Conservation (phyloP, 2,329 filamentous ascomycete genomes). For the Pseudogymnoascus sp. region DNA sequence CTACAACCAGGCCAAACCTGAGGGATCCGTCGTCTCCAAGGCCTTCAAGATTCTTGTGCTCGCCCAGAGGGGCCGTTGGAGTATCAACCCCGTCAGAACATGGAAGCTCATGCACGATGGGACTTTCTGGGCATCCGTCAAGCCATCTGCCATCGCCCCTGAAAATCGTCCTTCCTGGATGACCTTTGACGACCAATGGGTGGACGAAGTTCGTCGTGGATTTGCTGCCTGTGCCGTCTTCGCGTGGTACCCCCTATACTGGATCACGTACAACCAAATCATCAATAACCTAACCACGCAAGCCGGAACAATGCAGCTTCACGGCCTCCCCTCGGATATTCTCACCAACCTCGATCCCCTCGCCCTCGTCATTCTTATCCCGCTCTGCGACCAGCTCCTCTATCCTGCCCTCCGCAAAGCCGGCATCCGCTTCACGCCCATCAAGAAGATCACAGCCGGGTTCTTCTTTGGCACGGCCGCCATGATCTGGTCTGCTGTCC, state of each 20-base stretch:
- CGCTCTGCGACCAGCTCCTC: conserved; percentile 43
- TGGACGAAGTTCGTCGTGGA: conserved; percentile 53
- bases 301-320: conserved; percentile 42
- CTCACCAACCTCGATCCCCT: conserved; percentile 52
- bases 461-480: conserved; percentile 44
- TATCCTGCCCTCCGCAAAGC: conserved; percentile 47
- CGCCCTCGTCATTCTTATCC: conserved; percentile 49
- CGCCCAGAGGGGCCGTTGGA: conserved; percentile 49
- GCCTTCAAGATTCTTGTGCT: conserved; percentile 47
- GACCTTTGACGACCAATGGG: conserved; percentile 74
- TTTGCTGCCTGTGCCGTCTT: conserved; percentile 59
- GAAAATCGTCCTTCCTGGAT: conserved; percentile 64
- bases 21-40: conserved; percentile 56
- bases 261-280: conserved; percentile 59
- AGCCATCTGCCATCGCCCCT: conserved; percentile 45
- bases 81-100: conserved; percentile 43
- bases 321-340: conserved; percentile 51
- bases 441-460: conserved; percentile 48
- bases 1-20: conserved; percentile 49
- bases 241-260: conserved; percentile 58
- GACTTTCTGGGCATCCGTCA: conserved; percentile 51
- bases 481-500: conserved; percentile 47
- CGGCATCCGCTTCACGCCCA: conserved; percentile 48
- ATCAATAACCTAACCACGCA: conserved; percentile 60
- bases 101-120: conserved; percentile 47